Percentiles rank a stretch among this genome's conserved stretches.
phyloP scores from a whole-genome alignment of 768 basidiomycete species.

The Leccinellum luteum region DNA sequence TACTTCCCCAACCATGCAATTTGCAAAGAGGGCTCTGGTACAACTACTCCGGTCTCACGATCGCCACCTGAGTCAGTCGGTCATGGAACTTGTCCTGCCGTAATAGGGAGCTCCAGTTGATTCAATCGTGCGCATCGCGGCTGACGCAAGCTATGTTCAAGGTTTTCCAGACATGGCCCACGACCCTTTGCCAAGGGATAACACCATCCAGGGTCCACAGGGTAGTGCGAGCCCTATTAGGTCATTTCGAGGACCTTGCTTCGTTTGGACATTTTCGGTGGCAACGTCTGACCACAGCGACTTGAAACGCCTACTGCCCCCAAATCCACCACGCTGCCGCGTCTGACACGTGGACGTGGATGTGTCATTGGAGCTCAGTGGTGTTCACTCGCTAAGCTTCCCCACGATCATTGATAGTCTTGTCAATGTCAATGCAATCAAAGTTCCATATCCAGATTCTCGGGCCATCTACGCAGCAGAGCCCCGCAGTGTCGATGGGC shows the following conservation, averaged over 20 bases:
- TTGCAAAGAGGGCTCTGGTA: background rate
- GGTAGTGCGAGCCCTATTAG: background rate
- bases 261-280: background rate
- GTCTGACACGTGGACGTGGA: background rate
- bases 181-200: background rate
- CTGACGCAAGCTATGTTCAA: background rate
- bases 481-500: background rate
- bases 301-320: background rate
- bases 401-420: background rate
- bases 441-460: background rate
- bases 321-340: background rate
- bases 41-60: background rate
- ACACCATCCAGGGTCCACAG: background rate
- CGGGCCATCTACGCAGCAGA: background rate
- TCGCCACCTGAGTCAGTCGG: background rate
- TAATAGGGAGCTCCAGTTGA: background rate
- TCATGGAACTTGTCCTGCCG: background rate
- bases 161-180: background rate
- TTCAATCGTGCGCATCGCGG: background rate
- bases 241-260: background rate
- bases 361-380: background rate
- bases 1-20: background rate
- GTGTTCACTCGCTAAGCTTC: background rate
- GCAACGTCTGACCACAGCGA: background rate
- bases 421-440: background rate